phyloP scores from a whole-genome alignment of 2,329 filamentous ascomycete genomes.

The Diaporthe aspalathi region DNA sequence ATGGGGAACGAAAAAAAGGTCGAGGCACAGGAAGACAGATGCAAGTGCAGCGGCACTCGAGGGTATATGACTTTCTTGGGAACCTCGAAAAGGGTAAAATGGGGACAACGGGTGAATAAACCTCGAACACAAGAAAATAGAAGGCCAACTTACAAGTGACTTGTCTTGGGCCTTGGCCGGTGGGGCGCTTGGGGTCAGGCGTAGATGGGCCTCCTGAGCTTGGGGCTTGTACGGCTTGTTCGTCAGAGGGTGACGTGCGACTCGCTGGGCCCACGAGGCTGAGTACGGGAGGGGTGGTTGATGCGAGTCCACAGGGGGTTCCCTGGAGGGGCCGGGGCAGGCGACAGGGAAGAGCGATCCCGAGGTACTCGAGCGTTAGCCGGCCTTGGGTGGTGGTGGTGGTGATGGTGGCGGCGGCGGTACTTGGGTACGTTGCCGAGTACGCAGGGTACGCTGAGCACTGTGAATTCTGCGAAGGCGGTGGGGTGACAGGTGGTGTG shows the following conservation, averaged over 20 bases:
- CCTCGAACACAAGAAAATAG: slow-evolving; percentile 12
- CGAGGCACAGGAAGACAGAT: slow-evolving; percentile 20
- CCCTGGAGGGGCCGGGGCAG: slow-evolving; percentile 17
- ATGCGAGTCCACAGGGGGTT: slow-evolving; percentile 28
- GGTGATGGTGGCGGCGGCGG: no score
- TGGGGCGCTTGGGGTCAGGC: slow-evolving; percentile 36
- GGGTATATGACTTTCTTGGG: slow-evolving; percentile 38
- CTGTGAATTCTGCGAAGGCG: not conserved
- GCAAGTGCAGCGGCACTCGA: slow-evolving; percentile 32
- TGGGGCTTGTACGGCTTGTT: slow-evolving; percentile 39
- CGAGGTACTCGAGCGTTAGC: not conserved
- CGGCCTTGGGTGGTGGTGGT: not conserved
- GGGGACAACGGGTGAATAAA: slow-evolving; percentile 23
- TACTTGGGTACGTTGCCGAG: no score
- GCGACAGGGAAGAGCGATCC: slow-evolving; percentile 28
- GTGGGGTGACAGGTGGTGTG: slow-evolving; percentile 34
- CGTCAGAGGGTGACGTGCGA: slow-evolving; percentile 40
- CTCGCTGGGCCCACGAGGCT: slow-evolving; percentile 39
- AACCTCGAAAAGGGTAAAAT: slow-evolving; percentile 11
- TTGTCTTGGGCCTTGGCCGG: slow-evolving; percentile 32
- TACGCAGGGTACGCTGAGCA: not conserved
- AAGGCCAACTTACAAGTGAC: slow-evolving; percentile 36
- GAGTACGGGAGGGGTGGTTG: slow-evolving; percentile 35
- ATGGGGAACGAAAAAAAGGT: slow-evolving; percentile 32
- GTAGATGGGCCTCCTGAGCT: slow-evolving; percentile 40